Evolutionary conservation across 805 yeast species (phyloP).

Genomic region (Kodamaea kaohsiungensis): DNA sequence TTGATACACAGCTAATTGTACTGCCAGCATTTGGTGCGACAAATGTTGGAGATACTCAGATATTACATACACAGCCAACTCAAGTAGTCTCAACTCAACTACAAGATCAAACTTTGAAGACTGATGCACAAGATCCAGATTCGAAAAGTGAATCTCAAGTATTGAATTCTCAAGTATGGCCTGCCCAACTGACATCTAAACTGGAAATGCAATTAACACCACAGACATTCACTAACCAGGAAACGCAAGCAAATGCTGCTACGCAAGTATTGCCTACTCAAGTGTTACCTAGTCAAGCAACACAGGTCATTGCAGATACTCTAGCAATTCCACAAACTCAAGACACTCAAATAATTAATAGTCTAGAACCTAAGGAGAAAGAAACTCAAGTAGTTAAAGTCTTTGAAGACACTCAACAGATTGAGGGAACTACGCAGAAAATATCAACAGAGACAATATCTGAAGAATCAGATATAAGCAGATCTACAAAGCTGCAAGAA

Average conservation of each 20-base stretch:
- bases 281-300: background rate
- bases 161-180: background rate
- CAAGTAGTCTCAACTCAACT: background rate
- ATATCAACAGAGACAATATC: background rate
- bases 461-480: background rate
- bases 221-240: background rate
- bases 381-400: slow-evolving; percentile 8
- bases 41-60: background rate
- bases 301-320: slow-evolving; percentile 3
- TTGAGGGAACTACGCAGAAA: background rate
- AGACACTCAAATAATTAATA: slow-evolving; percentile 14
- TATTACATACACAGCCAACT: background rate
- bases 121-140: background rate
- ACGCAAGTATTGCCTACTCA: background rate
- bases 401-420: slow-evolving; percentile 10
- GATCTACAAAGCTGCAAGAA: background rate
- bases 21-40: background rate
- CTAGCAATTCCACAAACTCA: slow-evolving; percentile 2
- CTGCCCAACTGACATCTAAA: background rate
- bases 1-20: background rate
- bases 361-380: background rate
- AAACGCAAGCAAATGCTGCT: background rate
- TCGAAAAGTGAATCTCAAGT: background rate
- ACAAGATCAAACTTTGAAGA: background rate
- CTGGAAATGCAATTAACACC: background rate